These are phyloP conservation scores for Glomus cerebriforme DNA, from an alignment of 192 early-diverging fungal genomes.

Conservation along the genomic window DNA sequence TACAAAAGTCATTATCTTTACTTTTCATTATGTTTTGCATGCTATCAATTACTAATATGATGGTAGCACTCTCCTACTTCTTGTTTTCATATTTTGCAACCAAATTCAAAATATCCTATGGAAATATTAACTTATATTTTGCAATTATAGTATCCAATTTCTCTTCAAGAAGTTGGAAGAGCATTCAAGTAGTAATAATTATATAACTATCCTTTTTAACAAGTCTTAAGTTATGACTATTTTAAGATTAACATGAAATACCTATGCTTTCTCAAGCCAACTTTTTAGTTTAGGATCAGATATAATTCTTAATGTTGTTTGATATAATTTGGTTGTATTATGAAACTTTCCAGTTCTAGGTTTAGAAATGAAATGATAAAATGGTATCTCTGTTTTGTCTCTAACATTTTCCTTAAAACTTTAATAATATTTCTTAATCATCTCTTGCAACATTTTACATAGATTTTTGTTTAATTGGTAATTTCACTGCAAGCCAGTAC, in stretches of 20 bases:
- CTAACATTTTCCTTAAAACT: neutral
- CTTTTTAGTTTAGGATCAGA: slow-evolving; percentile 32
- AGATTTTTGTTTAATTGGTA: slow-evolving; percentile 11
- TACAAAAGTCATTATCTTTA: too few species aligned
- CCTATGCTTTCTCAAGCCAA: slow-evolving; percentile 36
- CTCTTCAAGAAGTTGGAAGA: slow-evolving; percentile 37
- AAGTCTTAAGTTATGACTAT: slow-evolving; percentile 27
- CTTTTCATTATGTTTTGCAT: slow-evolving; percentile 34
- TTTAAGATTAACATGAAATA: slow-evolving; percentile 40
- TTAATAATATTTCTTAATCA: slow-evolving; percentile 3
- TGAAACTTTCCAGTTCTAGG: slow-evolving; percentile 33
- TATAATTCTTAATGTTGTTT: slow-evolving; percentile 26
- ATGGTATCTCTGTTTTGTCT: slow-evolving; percentile 27
- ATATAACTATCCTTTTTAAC: slow-evolving; percentile 17
- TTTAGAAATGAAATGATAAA: slow-evolving; percentile 32
- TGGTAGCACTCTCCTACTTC: slow-evolving; percentile 33
- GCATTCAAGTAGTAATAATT: slow-evolving; percentile 37
- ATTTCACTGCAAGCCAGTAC: slow-evolving; percentile 15
- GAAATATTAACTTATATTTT: slow-evolving; percentile 28
- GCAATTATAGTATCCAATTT: slow-evolving; percentile 26
- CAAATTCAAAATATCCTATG: slow-evolving; percentile 28
- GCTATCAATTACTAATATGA: slow-evolving; percentile 40
- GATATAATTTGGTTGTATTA: slow-evolving; percentile 33
- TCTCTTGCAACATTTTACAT: neutral
- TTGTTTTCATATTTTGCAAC: slow-evolving; percentile 25